Base-by-base conservation (phyloP, 2,329 filamentous ascomycete species). In the Ascochyta rabiei region DNA sequence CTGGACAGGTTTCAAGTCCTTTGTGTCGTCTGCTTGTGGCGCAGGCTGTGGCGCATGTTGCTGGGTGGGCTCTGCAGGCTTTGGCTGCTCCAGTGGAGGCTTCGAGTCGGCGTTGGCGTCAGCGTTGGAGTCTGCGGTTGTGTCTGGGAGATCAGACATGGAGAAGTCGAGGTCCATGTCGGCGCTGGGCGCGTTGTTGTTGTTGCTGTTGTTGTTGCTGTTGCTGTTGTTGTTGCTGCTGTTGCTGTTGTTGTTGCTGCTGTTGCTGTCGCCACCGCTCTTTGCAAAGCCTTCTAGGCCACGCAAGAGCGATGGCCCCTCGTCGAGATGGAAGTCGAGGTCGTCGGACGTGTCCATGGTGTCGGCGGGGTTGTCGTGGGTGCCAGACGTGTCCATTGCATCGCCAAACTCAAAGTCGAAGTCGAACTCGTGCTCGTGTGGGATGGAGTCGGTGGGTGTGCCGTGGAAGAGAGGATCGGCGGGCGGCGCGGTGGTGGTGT, bases 261-360 rank as follows among this genome's bases (percentile, higher is more conserved):
- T 58, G 3, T 60, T 38, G 18, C 58, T 57, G 48, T 67, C 65
- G 9, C 61, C 54, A 35, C 54, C 48, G 53, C 53, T 56, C 48
- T 73, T 74, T 19, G 70, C 71, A 40, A 73, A 75, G 51, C 74
- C 73, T 43, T 75, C 73, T 9, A 75, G 70, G 12, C 73, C 73
- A 44, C 59, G 69, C 9, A 75, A 56, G 10, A 75, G 67, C 7
- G 71, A 70, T 2, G 67, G 62, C 1, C 51, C 62, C 10, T 72
- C 63, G 53, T 74, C 70, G 39, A 75, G 64, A n/a, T 57, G 63
- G 41, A 75, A 74, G 59, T 66, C 60, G 21, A 74, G 58, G 40
- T 74, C 67, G 18, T 50, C 64, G 0, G 64, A 59, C 6, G 60
- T 59, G 47, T 71, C 67, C 65, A 71, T 66, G 54, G 64, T 61